Conservation (phyloP, 352 stramenopile genomes). For the Globisporangium barbulae region DNA sequence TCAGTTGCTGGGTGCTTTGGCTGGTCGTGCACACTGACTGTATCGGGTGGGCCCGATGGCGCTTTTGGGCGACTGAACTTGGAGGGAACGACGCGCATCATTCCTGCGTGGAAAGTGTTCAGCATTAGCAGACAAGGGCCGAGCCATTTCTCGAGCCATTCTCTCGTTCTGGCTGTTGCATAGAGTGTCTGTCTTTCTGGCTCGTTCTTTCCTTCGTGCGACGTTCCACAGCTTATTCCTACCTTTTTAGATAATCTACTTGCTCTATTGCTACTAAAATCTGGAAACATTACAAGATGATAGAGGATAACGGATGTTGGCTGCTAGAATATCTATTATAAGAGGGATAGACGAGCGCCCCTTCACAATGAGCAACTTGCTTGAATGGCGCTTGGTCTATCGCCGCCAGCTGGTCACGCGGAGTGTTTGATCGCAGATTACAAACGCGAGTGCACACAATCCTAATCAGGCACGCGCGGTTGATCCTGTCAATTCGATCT, state of each 20-base stretch:
- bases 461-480: neutral
- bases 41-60: constrained; percentile 6
- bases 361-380: neutral
- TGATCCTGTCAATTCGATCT: neutral
- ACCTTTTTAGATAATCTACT: neutral
- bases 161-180: neutral
- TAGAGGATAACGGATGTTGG: neutral
- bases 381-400: constrained; percentile 2
- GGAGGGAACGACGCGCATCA: neutral
- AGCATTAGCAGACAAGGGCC: neutral
- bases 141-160: neutral
- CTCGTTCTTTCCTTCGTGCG: neutral
- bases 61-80: neutral
- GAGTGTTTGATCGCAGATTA: constrained; percentile 1
- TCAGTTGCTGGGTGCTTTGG: neutral
- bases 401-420: neutral
- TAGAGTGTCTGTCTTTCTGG: neutral
- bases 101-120: neutral
- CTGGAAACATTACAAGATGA: neutral
- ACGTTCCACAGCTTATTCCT: neutral
- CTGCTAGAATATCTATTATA: neutral
- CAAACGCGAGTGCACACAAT: neutral
- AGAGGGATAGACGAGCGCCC: neutral
- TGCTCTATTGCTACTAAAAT: neutral
- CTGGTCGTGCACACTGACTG: neutral